Base-by-base conservation (phyloP, 352 stramenopile genomes). In the Phytophthora nicotianae region DNA sequence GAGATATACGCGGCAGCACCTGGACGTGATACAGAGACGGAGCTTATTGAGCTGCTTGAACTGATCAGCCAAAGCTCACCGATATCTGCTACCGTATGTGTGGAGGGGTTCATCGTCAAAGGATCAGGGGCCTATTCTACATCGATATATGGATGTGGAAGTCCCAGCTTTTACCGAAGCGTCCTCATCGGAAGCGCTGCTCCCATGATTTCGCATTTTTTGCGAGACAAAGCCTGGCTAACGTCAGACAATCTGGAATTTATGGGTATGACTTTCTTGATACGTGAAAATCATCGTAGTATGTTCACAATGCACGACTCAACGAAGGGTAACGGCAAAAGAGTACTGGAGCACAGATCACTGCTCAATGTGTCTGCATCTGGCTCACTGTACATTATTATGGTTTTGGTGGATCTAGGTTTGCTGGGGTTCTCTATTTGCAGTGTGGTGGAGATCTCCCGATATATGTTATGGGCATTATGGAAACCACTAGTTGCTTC, bases 41-140 rank as follows among this genome's bases (percentile, higher is more conserved):
- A 82, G 37, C 52, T 86, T 0, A 58, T 81, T 10, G 58, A 73
- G 21, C 46, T 90, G 3, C 56, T 90, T 0, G 55, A 75, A n/a
- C 76, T 90, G 26, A 80, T 90, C 61, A 79, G 74, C 68, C 75
- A 74, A 54, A 87, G 81, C 32, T 62, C 63, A 1, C 81, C 78
- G 5, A 54, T 84, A 5, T 77, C 58, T 0, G 50, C 49, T 1
- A 59, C 82, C 23, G 66, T 79, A 4, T 90, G 81, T 41, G 74
- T 87, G 35, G 76, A 86, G 46, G 78, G 69, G 4, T 82, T 90
- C 32, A 38, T 46, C 10, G 27, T 75, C 26, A 70, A 55, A 26
- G 73, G 67, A 4, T 17, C 55, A 2, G 67, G 63, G 2, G 26
- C 23, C 17, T 70, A 82, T 50, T 68, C 48, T 33, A 17, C 67